Percentiles rank a stretch among this genome's conserved stretches.
Evolutionary conservation across 1,284 basidiomycete genomes (phyloP).

Genomic region (Apiotrichum gamsii): DNA sequence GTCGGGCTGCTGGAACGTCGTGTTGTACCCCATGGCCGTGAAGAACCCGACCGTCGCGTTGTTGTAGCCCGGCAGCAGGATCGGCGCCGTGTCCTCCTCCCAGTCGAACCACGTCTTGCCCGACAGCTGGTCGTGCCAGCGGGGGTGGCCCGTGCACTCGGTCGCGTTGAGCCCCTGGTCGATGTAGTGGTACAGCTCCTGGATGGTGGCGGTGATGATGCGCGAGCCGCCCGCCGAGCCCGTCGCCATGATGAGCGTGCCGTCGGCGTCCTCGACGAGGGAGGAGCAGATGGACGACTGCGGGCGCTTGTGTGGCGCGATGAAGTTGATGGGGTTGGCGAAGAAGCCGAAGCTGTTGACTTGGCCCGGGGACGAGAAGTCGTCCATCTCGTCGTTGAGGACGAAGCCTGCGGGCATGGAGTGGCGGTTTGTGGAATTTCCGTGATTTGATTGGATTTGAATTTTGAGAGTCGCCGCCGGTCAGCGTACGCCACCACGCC

Average conservation of each 20-base stretch:
- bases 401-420: too few species aligned
- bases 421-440: too few species aligned
- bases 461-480: too few species aligned
- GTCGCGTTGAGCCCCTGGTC: slow-evolving; percentile 34
- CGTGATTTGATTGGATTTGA: too few species aligned
- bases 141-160: slow-evolving; percentile 26
- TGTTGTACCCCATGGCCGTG: slow-evolving; percentile 36
- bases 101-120: slow-evolving; percentile 42
- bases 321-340: slow-evolving; percentile 44
- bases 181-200: slow-evolving; percentile 36
- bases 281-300: slow-evolving; percentile 44
- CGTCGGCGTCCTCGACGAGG: slow-evolving; percentile 42
- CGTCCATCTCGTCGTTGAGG: slow-evolving; percentile 47
- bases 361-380: slow-evolving; percentile 39
- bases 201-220: slow-evolving; percentile 49
- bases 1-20: slow-evolving; percentile 27
- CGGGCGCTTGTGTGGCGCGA: slow-evolving; percentile 45
- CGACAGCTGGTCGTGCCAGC: slow-evolving; percentile 49
- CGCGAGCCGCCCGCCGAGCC: slow-evolving; percentile 46
- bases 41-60: slow-evolving; percentile 43
- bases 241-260: slow-evolving; percentile 42
- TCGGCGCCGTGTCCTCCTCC: slow-evolving; percentile 15
- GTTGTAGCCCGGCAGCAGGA: slow-evolving; percentile 39
- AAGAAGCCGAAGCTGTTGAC: slow-evolving; percentile 46
- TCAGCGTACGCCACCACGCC: too few species aligned